Evolutionary conservation across 352 stramenopile species (phyloP).

Genomic region (Phytophthora brassicae): DNA sequence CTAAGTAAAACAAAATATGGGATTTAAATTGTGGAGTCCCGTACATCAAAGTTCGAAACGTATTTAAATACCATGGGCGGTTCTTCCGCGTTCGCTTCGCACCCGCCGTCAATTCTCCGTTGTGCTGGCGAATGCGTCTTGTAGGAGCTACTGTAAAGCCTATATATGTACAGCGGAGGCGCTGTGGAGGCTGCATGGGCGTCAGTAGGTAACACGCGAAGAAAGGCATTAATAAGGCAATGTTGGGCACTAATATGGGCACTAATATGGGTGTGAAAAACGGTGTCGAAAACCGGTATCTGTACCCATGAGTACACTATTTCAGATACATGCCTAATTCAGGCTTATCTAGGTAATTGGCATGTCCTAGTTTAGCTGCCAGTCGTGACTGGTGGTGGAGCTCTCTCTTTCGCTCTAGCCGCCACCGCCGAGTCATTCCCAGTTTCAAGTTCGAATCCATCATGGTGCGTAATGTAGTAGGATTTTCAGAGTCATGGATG

Average conservation of each 20-base stretch:
- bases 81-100: slow-evolving; percentile 59
- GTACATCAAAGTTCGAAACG: not conserved
- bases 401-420: not conserved
- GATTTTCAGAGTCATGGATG: not conserved
- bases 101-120: slow-evolving; percentile 67
- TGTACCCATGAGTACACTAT: too few relatives aligned
- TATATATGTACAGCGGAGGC: slow-evolving; percentile 64
- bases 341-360: too few relatives aligned
- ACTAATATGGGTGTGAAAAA: too few relatives aligned
- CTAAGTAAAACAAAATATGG: slow-evolving; percentile 22
- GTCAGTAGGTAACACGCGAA: slow-evolving; percentile 82
- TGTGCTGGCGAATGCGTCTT: slow-evolving; percentile 71
- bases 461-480: slow-evolving; percentile 56
- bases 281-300: too few relatives aligned
- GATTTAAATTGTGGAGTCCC: not conserved
- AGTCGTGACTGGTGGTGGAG: too few relatives aligned
- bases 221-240: slow-evolving; percentile 35
- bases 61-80: slow-evolving; percentile 51
- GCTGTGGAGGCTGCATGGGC: slow-evolving; percentile 47
- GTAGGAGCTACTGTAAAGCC: slow-evolving; percentile 65
- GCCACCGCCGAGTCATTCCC: slow-evolving; percentile 46
- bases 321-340: too few relatives aligned
- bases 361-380: too few relatives aligned
- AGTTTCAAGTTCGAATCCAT: slow-evolving; percentile 88
- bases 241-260: too few relatives aligned